These are phyloP conservation scores for Tuber brumale DNA, from an alignment of 495 filamentous ascomycete genomes.

Conservation along the genomic window DNA sequence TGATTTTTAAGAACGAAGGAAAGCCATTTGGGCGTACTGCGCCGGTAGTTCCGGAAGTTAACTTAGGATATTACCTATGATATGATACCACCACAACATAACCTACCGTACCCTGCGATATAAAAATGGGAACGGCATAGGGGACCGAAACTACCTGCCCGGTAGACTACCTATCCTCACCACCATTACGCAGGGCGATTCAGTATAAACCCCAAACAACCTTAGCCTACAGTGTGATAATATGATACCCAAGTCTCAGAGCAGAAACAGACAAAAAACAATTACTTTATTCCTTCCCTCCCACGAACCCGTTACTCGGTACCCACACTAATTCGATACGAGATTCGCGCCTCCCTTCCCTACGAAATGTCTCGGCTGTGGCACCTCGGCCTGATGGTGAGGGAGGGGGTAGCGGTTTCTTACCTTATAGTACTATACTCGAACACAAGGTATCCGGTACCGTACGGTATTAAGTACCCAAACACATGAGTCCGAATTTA, in stretches of 20 bases:
- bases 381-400: not conserved
- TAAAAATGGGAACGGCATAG: not conserved
- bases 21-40: not conserved
- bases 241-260: slow-evolving; percentile 18
- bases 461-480: not conserved
- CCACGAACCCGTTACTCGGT: slow-evolving; percentile 30
- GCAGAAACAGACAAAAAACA: slow-evolving; percentile 22
- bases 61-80: not conserved
- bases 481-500: not conserved
- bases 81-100: not conserved
- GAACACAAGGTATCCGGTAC: not conserved
- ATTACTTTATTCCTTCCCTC: slow-evolving; percentile 7
- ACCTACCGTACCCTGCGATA: not conserved
- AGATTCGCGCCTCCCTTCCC: not conserved
- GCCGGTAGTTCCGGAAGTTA: not conserved
- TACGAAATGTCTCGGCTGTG: not conserved
- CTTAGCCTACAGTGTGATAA: not conserved
- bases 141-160: not conserved
- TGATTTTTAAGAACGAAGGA: not conserved
- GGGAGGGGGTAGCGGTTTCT: not conserved
- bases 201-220: not conserved
- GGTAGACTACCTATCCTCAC: not conserved
- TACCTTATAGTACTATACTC: not conserved
- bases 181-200: not conserved
- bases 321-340: slow-evolving; percentile 7